A percentile compares a stretch with the other conserved stretches of the same genome.
Evolutionary conservation across 1,284 basidiomycete genomes (phyloP).

Genomic region (Apiotrichum siamense): DNA sequence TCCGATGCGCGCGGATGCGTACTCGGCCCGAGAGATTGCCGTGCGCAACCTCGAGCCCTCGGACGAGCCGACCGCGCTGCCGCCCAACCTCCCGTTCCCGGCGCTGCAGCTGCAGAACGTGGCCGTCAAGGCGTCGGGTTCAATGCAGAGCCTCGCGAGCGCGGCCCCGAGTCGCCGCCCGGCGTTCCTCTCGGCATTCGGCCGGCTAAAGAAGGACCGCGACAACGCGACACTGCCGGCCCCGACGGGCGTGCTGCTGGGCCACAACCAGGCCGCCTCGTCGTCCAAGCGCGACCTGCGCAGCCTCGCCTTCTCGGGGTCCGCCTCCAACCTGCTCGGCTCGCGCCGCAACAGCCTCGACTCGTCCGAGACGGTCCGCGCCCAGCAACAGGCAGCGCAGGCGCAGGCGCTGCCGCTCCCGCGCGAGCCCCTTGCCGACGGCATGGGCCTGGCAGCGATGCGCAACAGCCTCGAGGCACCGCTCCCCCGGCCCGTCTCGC

Average conservation of each 20-base stretch:
- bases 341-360: conserved; percentile 1
- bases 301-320: neutral
- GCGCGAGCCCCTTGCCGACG: too few relatives aligned
- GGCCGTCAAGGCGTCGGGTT: conserved; percentile 11
- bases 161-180: conserved; percentile 14
- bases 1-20: conserved; percentile 42
- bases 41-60: conserved; percentile 35
- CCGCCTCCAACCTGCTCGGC: too few relatives aligned
- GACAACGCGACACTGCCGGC: conserved; percentile 8
- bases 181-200: conserved; percentile 33
- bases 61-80: conserved; percentile 44
- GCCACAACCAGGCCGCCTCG: neutral
- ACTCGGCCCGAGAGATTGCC: conserved; percentile 41
- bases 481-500: neutral
- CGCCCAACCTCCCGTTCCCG: conserved; percentile 67
- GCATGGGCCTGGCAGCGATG: neutral
- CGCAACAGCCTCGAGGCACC: conserved; percentile 7
- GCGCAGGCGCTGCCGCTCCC: too few relatives aligned
- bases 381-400: too few relatives aligned
- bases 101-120: conserved; percentile 47
- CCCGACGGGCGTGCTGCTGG: neutral
- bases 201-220: conserved; percentile 35
- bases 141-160: conserved; percentile 28
- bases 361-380: neutral
- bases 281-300: conserved; percentile 6